These are phyloP conservation scores for Maudiozyma saulgeensis DNA, from an alignment of 805 yeast genomes.

Conservation along the genomic window DNA sequence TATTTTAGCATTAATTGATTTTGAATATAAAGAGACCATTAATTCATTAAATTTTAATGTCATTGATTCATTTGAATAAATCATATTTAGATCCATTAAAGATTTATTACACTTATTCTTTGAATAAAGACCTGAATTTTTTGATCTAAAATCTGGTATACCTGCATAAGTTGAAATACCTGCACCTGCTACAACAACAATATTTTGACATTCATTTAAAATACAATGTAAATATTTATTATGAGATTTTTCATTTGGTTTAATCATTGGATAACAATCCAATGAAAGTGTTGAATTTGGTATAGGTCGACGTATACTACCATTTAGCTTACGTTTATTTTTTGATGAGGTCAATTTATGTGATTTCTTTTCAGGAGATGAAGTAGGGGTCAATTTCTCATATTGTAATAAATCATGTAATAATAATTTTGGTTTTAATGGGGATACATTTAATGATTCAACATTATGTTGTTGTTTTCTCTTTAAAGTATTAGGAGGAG, in stretches of 20 bases:
- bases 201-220: slow-evolving; percentile 43
- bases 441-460: too few species aligned
- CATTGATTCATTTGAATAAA: slow-evolving; percentile 55
- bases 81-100: slow-evolving; percentile 62
- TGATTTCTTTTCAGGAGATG: not conserved
- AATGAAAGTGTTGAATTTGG: slow-evolving; percentile 38
- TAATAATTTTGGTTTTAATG: slow-evolving; percentile 14
- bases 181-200: slow-evolving; percentile 74
- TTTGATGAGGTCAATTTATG: not conserved
- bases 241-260: slow-evolving; percentile 14
- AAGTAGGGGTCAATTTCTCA: not conserved
- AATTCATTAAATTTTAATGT: slow-evolving; percentile 63
- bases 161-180: slow-evolving; percentile 89
- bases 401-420: slow-evolving; percentile 8
- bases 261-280: slow-evolving; percentile 5
- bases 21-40: slow-evolving; percentile 50
- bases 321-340: not conserved
- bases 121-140: slow-evolving; percentile 63
- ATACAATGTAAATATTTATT: slow-evolving; percentile 45
- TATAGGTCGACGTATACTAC: slow-evolving; percentile 30
- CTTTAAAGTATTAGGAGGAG: slow-evolving; percentile 12
- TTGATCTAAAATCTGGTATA: slow-evolving; percentile 79
- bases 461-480: not conserved
- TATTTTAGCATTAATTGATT: slow-evolving; percentile 50
- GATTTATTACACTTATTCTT: slow-evolving; percentile 47